Base-by-base conservation (phyloP, 2,329 filamentous ascomycete species). In the Calonectria pseudoturangicola region DNA sequence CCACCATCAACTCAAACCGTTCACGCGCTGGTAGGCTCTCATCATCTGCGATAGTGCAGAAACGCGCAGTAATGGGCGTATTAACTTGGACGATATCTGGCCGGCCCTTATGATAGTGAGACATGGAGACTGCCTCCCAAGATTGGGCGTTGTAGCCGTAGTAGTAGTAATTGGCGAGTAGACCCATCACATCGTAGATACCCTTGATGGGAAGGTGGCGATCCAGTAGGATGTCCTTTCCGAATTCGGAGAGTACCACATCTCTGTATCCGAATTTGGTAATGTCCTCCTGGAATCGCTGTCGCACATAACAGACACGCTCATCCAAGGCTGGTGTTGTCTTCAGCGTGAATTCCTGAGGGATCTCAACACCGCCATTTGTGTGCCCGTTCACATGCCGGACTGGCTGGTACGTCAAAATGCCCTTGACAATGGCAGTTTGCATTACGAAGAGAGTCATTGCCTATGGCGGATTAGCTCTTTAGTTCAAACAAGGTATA, bases 41-140 rank as follows among this genome's bases (percentile, higher is more conserved):
- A 30, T 74, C 73, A 2, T 74, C 73, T 39, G 71, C 71, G 4
- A 71, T 10, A 7, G 68, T 71, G 5, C 73, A 74, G n/a, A 71
- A 74, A 25, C 63, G 39, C 0, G 68, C 68, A 0, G 66, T 71
- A 9, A 47, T 69, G 10, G 64, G 50, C 9, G 73, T 74, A 28
- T 74, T 71, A 21, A 69, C 66, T 43, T 75, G 73, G 0, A 75
- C 69, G 15, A 75, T 75, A 21, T 75, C 73, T 5, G 72, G 71
- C 2, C 73, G 71, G 2, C 73, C 73, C 28, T 73, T 73, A 68
- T 75, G 73, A 51, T 73, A 75, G 66, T 75, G 73, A 4, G 68
- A 68, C 71, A 73, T 75, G 18, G 73, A 75, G 9, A 75, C 41
- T 13, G 73, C 71, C 41, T 71, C 68, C 73, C 73, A 75, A 4